These are phyloP conservation scores for Climacium dendroides DNA, from an alignment of 225 moss, liverwort and hornwort species.

Conservation along the genomic window DNA sequence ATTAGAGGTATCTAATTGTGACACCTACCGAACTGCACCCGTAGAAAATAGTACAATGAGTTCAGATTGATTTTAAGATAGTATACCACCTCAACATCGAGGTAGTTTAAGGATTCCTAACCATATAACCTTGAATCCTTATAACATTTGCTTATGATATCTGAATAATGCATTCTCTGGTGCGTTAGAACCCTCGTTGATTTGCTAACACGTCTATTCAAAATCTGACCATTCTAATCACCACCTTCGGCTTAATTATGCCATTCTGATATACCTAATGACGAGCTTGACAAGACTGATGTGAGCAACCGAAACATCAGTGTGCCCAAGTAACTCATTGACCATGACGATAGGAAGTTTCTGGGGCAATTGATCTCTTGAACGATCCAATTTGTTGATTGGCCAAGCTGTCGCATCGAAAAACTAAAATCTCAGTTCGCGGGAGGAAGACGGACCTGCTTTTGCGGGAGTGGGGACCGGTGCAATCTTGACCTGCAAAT, in stretches of 20 bases:
- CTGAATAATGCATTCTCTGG: neutral
- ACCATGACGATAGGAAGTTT: neutral
- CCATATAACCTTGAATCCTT: neutral
- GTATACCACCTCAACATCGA: neutral
- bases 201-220: neutral
- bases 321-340: neutral
- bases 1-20: neutral
- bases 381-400: neutral
- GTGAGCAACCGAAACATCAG: neutral
- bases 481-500: neutral
- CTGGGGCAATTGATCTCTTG: neutral
- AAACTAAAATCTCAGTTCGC: neutral
- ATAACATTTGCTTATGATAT: neutral
- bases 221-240: neutral
- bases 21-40: neutral
- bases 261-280: neutral
- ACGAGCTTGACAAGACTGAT: neutral
- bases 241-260: neutral
- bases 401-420: neutral
- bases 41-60: neutral
- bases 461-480: neutral
- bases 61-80: neutral
- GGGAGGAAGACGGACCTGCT: neutral
- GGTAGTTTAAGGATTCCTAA: neutral
- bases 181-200: neutral